These are phyloP conservation scores for Corylus heterophylla DNA, from an alignment of 306 rosid species.

Conservation along the genomic window DNA sequence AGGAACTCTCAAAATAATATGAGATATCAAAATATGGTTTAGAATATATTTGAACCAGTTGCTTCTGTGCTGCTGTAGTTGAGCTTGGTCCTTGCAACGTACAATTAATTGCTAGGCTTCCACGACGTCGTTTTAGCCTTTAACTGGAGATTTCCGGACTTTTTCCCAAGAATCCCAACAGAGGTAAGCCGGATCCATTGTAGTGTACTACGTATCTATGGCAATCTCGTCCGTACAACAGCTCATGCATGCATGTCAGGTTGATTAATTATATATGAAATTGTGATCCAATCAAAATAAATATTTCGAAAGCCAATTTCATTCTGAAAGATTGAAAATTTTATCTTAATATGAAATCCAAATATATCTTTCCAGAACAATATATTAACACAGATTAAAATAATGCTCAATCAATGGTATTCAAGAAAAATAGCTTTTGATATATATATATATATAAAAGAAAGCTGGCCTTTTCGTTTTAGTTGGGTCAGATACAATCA, in stretches of 20 bases:
- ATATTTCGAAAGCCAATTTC: too few relatives aligned
- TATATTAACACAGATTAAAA: too few relatives aligned
- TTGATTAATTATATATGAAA: neutral
- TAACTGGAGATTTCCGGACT: neutral
- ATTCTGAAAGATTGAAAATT: too few relatives aligned
- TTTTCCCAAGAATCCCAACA: too few relatives aligned
- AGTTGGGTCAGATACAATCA: neutral
- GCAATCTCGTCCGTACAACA: neutral
- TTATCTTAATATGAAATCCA: too few relatives aligned
- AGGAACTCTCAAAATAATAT: too few relatives aligned
- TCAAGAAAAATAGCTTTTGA: neutral
- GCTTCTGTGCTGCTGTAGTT: neutral
- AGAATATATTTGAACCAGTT: too few relatives aligned
- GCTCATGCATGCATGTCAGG: conserved; percentile 20
- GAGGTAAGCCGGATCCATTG: neutral
- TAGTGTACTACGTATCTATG: neutral
- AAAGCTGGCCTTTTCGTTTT: neutral
- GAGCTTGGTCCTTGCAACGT: conserved; percentile 33
- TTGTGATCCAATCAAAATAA: neutral
- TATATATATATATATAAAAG: neutral
- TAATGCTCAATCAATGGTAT: neutral
- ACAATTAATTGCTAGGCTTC: neutral
- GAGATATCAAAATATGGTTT: too few relatives aligned
- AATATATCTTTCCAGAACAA: too few relatives aligned
- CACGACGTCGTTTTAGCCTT: too few relatives aligned